Base-by-base conservation (phyloP, 1,284 basidiomycete genomes). In the Vanrija humicola region DNA sequence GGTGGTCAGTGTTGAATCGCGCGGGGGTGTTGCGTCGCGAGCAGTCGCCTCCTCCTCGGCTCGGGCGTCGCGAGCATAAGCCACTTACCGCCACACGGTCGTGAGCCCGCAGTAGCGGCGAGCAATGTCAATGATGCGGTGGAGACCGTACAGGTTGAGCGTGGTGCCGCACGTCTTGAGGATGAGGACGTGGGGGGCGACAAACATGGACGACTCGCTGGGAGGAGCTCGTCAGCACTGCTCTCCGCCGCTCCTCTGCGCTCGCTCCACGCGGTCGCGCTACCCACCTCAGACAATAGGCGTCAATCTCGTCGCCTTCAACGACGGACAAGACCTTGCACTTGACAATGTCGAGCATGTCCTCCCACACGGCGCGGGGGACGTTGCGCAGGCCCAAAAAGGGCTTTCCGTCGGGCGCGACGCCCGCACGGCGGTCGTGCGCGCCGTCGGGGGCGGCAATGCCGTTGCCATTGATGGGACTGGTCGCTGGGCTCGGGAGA, bases 141-240 rank as follows among this genome's bases (percentile, higher is more conserved):
- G 89, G 48, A 98, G 82, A 25, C 96, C 96, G 56, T 96, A 83
- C 43, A 99, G 85, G 77, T 98, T 96, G 57, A 98, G 87, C 10
- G 96, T 99, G 1, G 96, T 99, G 16, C 96, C 96, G 75, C 96
- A 99, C 10, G 96, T 99, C 80, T 99, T 99, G 70, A 99, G 84
- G 67, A 99, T 98, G 63, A 98, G 82, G 64, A 93, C 88, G 79
- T 99, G 94, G 3, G 95, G 86, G 47, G 89, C 94, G 59, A 99
- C 86, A 71, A 99, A 96, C 65, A 99, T 83, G 47, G 94, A 97
- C 0, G 94, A 98, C 83, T 98, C 96, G 79, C 95, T 98, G 73
- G 26, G 44, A 9, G 25, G 50, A 29, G 21, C 29, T n/a, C 34
- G 45, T 55, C 48, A 52, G 42, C 51, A n/a, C 6, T 23, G 18